phyloP scores from a whole-genome alignment of 2,329 filamentous ascomycete species.

The Ophiocordyceps camponoti-saundersi region DNA sequence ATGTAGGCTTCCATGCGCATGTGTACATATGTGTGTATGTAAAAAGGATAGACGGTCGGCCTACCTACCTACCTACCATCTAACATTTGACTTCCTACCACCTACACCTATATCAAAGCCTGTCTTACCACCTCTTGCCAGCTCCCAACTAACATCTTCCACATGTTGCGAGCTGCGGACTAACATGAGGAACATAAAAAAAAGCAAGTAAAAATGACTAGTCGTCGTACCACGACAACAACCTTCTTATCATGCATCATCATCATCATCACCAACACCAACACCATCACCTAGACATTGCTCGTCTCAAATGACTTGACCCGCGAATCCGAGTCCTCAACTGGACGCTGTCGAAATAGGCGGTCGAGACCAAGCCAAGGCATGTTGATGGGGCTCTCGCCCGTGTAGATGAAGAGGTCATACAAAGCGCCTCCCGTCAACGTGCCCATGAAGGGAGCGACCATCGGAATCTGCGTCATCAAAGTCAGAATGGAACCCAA shows the following conservation, averaged over 20 bases:
- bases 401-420: conserved; percentile 52
- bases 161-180: no score
- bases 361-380: conserved; percentile 46
- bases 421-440: conserved; percentile 49
- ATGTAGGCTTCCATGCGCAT: not conserved
- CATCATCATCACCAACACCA: conserved; percentile 2
- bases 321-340: not conserved
- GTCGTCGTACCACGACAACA: not conserved
- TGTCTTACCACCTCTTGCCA: no score
- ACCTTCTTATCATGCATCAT: not conserved
- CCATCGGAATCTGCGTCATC: conserved; percentile 45
- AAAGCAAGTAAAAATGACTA: no score
- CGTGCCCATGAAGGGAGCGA: conserved; percentile 50
- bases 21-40: not conserved
- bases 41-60: no score
- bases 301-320: not conserved
- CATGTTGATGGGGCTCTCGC: conserved; percentile 52
- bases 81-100: no score
- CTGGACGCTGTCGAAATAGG: conserved; percentile 11
- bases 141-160: no score
- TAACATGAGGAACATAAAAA: no score
- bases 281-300: conserved; percentile 13
- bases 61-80: no score
- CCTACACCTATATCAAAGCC: no score
- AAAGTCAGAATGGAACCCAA: not conserved